Percentiles rank a stretch among this genome's conserved stretches.
Conservation (phyloP, 306 rosid species). For the Cotoneaster glaucophyllus region DNA sequence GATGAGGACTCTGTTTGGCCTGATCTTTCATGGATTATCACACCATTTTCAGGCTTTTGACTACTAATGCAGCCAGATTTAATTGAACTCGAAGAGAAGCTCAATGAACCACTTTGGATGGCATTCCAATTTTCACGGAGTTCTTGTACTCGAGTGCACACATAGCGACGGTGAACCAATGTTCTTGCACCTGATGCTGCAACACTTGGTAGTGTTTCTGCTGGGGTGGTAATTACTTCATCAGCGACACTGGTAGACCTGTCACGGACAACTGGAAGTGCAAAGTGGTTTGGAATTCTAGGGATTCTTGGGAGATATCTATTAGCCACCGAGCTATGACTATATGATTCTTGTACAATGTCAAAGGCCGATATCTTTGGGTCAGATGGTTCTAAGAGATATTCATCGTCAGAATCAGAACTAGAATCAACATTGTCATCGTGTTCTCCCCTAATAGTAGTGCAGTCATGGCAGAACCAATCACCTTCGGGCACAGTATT, state of each 20-base stretch:
- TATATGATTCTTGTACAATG: conserved; percentile 28
- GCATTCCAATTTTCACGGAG: conserved; percentile 70
- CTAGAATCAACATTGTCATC: conserved; percentile 9
- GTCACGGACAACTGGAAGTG: conserved; percentile 20
- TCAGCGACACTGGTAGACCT: conserved; percentile 17
- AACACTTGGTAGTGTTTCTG: not conserved
- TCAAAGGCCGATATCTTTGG: conserved; percentile 12
- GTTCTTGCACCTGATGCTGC: conserved; percentile 32
- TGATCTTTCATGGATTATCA: conserved; percentile 17
- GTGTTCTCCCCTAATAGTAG: conserved; percentile 22
- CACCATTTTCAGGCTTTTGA: conserved; percentile 21
- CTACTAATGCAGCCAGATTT: conserved; percentile 23
- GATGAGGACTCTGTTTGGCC: conserved; percentile 21
- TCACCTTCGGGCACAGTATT: conserved; percentile 69
- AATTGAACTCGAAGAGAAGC: conserved; percentile 36
- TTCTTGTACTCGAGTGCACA: conserved; percentile 34
- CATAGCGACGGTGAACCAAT: conserved; percentile 31
- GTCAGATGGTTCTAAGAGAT: conserved; percentile 6
- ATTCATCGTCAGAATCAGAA: conserved; percentile 12
- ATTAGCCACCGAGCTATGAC: not conserved
- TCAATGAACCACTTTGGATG: conserved; percentile 54
- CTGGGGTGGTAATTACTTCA: conserved; percentile 3
- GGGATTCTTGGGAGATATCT: not conserved
- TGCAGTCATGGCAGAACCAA: conserved; percentile 77
- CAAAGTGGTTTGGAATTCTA: not conserved